Conservation (phyloP, 345 rosid genomes). For the Corchorus capsularis region DNA sequence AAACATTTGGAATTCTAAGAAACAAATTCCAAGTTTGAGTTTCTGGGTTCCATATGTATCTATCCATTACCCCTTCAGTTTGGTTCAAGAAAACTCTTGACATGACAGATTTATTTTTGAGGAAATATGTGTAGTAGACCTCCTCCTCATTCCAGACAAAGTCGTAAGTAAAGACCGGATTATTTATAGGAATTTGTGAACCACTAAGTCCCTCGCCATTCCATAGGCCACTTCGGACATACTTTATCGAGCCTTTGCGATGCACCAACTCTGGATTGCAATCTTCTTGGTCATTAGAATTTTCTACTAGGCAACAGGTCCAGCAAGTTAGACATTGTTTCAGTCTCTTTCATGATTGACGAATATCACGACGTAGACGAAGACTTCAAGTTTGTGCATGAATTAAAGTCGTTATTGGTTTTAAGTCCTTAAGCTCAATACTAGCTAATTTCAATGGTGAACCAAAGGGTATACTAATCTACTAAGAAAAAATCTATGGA, state of each 20-base stretch:
- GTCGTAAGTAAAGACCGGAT: slow-evolving; percentile 3
- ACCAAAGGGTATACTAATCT: not conserved
- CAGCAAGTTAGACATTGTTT: too few species aligned
- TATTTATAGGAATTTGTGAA: not conserved
- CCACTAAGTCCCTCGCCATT: slow-evolving; percentile 47
- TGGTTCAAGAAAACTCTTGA: slow-evolving; percentile 33
- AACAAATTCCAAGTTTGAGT: slow-evolving; percentile 28
- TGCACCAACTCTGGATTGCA: slow-evolving; percentile 39
- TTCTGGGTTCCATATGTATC: slow-evolving; percentile 32
- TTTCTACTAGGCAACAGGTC: too few species aligned
- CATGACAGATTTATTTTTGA: slow-evolving; percentile 14
- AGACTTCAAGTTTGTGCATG: not conserved
- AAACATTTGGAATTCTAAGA: slow-evolving; percentile 33
- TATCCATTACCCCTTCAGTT: slow-evolving; percentile 24
- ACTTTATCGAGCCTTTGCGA: slow-evolving; percentile 10
- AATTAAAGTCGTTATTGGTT: too few species aligned
- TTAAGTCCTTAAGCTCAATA: too few species aligned
- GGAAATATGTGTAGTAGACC: slow-evolving; percentile 34
- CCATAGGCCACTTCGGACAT: slow-evolving; percentile 52
- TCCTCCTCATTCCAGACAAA: slow-evolving; percentile 34
- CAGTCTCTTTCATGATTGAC: too few species aligned
- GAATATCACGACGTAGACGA: not conserved
- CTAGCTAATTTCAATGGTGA: not conserved
- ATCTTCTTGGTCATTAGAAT: too few species aligned
- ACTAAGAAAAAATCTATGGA: not conserved